Percentiles rank a stretch among this genome's conserved stretches.
Evolutionary conservation across 495 filamentous ascomycete genomes (phyloP).

Genomic region (Hyaloscypha finlandica): DNA sequence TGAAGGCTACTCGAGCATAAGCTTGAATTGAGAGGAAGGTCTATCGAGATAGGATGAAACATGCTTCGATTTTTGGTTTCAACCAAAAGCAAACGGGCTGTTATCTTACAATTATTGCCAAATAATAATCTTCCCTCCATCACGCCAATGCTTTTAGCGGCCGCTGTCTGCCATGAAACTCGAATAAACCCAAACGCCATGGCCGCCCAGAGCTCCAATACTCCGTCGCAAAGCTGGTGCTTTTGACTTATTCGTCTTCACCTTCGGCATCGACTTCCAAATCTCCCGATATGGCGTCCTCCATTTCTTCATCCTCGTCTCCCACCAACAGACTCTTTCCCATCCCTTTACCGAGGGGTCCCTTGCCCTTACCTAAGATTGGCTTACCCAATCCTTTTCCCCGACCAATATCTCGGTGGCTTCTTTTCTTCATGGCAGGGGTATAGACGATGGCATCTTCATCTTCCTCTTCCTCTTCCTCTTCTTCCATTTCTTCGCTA

Average conservation of each 20-base stretch:
- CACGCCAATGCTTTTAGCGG: constrained; percentile 5
- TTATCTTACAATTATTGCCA: constrained; percentile 8
- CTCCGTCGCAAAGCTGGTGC: background rate
- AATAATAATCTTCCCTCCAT: constrained; percentile 2
- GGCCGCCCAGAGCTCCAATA: constrained; percentile 2
- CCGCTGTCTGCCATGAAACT: background rate
- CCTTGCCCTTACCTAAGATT: constrained; percentile 18
- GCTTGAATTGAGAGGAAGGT: background rate
- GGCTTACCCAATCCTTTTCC: constrained; percentile 25
- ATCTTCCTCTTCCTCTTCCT: constrained; percentile 32
- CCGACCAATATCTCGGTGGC: constrained; percentile 4
- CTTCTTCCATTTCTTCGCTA: constrained; percentile 41
- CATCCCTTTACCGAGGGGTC: constrained; percentile 15
- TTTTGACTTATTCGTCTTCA: constrained; percentile 29
- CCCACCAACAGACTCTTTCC: constrained; percentile 25
- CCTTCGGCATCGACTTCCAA: constrained; percentile 33
- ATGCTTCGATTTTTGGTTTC: constrained; percentile 20
- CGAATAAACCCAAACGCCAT: constrained; percentile 8
- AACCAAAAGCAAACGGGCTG: constrained; percentile 4
- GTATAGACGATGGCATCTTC: constrained; percentile 34
- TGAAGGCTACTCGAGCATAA: background rate
- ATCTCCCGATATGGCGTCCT: constrained; percentile 10
- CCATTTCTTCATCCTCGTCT: constrained; percentile 29
- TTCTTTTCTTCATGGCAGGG: constrained; percentile 24
- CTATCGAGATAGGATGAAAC: background rate